Evolutionary conservation across 2,329 filamentous ascomycete genomes (phyloP), one percentile per base, ranked within the genome.

Genomic region (Lasiodiplodia gonubiensis): DNA sequence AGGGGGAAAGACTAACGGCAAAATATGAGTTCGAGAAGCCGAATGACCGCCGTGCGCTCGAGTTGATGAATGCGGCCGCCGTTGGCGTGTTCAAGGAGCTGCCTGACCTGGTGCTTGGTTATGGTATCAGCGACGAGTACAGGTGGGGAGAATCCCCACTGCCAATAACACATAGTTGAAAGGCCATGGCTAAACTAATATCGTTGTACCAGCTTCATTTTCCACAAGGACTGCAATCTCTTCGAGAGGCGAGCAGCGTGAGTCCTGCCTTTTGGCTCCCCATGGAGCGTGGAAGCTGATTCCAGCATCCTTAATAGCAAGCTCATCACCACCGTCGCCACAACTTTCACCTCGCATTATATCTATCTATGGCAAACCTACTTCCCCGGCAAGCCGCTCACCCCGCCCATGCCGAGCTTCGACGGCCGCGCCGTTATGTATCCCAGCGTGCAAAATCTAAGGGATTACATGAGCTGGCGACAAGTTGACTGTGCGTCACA

Each of bases 391-490:
- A 85, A 81, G 21, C 86, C 88, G 5, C 83, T 98, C 37, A 87
- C 89, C 14, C 81, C 89, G 4, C 92, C 92, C 4, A 81, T 97
- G 14, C 95, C 95, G 0, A 94, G 91, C 6, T 99, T 99, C 75
- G 95, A 99, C 78, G 94, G 94, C 0, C 86, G 95, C 61, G 93
- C 93, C 18, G 93, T 99, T 3, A 89, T 90, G 76, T 99, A 98
- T 80, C 95, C 95, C 0, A 92, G 87, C 67, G 85, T 91, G 7
- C 85, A 86, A 73, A 96, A 97, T 77, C 80, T 99, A 71, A 86
- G 94, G 30, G 95, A 99, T 81, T 99, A 99, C 78, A 88, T 99
- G 85, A 94, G 92, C 76, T 99, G 95, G 95, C 87, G 95, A 72
- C 95, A 99, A 79, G 95, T 92, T 52, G 95, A 99, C 78, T 98